Base-by-base conservation (phyloP, 192 early-diverging fungal species). In the Coemansia sp. region DNA sequence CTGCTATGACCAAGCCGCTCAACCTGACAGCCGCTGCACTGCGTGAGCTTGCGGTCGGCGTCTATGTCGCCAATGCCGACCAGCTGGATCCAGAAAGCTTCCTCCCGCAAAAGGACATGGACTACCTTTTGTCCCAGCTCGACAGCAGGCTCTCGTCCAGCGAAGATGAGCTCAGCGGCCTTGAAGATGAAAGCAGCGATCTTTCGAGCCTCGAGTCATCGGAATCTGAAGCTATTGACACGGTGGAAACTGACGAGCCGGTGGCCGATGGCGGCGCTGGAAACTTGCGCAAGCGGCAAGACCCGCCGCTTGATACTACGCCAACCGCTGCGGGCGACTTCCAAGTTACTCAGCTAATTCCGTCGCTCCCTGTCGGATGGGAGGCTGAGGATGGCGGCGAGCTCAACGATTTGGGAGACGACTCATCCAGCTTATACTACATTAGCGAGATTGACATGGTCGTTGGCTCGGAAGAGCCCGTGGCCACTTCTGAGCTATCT, bases 31-130 rank as follows among this genome's bases (percentile, higher is more conserved):
- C 65, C 6, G 25, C 22, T 2, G 45, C 58, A 0, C 22, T 83
- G 50, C 68, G 72, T 32, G 55, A 45, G 11, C 43, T 66, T 10
- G 57, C 67, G 3, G 72, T 83, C n/a, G 81, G 81, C 32, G 39
- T 61, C 4, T 83, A 78, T 38, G 41, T 83, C 17, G 55, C 67
- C 14, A 55, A 74, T 27, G 69, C 69, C n/a, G 64, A 68, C 9
- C 22, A 48, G 12, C 61, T 74, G 5, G 72, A 73, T 23, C 64
- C 71, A 10, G 47, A 65, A 15, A 41, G 55, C 23, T 75, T 76
- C 62, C 58, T 38, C 17, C 41, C 73, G 4, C 55, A 64, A 17
- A 23, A n/a, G 27, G 56, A 65, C n/a, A 5, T 27, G 14, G 37
- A 55, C 1, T 12, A 12, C 10, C 38, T 64, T 1, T 38, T 62